Percentiles rank a stretch among this genome's conserved stretches.
Evolutionary conservation across 2,329 filamentous ascomycete genomes (phyloP).

Genomic region (Monilinia fructigena): DNA sequence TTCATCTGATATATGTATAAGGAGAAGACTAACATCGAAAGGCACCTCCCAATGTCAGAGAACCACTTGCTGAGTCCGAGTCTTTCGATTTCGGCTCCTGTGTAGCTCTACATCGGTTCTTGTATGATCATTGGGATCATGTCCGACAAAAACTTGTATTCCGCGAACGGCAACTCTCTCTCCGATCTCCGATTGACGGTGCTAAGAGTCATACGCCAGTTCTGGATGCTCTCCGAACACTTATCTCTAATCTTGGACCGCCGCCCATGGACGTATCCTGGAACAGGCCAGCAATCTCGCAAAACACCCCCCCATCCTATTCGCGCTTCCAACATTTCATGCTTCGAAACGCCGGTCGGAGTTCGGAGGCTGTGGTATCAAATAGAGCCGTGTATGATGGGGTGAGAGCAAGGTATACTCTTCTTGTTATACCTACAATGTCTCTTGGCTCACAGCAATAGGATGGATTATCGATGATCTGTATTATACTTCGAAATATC

Average conservation of each 20-base stretch:
- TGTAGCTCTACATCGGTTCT: constrained; percentile 64
- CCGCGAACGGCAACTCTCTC: constrained; percentile 56
- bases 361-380: constrained; percentile 62
- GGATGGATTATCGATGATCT: constrained; percentile 68
- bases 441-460: constrained; percentile 34
- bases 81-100: constrained; percentile 70
- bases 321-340: constrained; percentile 72
- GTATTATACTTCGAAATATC: constrained; percentile 66
- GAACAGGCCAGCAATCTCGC: constrained; percentile 64
- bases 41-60: constrained; percentile 51
- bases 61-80: constrained; percentile 47
- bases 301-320: constrained; percentile 62
- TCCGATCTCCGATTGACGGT: constrained; percentile 55
- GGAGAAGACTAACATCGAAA: constrained; percentile 30
- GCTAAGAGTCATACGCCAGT: constrained; percentile 54
- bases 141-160: constrained; percentile 63
- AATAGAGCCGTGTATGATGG: constrained; percentile 68
- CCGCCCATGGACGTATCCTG: constrained; percentile 67
- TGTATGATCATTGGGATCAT: constrained; percentile 72
- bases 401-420: constrained; percentile 62
- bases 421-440: neutral
- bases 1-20: constrained; percentile 18
- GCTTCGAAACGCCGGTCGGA: constrained; percentile 65
- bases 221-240: constrained; percentile 58
- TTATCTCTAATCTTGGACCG: constrained; percentile 65